Conservation (phyloP, 73 alveolate genomes). For the Tetrahymena borealis region DNA sequence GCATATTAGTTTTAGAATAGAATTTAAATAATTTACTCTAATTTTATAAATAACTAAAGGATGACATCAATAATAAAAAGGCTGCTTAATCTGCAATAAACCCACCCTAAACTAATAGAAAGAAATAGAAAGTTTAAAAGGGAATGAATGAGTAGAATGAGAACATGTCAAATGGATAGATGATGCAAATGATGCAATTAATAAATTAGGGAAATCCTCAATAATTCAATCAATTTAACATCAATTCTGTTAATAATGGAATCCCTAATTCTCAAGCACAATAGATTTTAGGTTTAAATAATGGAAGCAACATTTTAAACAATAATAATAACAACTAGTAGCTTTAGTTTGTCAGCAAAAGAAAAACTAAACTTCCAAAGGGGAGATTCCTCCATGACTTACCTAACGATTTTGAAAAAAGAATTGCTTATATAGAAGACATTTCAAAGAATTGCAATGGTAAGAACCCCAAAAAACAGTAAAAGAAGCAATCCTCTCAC, state of each 20-base stretch:
- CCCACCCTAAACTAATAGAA: background rate
- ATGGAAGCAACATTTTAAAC: background rate
- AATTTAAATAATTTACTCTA: background rate
- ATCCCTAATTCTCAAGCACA: background rate
- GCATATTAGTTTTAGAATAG: no score
- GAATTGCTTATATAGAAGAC: background rate
- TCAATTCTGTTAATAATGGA: no score
- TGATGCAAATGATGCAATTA: background rate
- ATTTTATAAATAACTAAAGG: background rate
- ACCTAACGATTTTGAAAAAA: background rate
- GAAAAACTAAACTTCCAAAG: background rate
- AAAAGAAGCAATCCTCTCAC: background rate
- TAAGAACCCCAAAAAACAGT: background rate
- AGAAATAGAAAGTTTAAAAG: background rate
- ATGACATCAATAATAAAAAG: background rate
- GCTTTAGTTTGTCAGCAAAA: background rate
- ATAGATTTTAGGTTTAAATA: background rate
- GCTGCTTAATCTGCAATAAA: background rate
- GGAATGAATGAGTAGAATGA: background rate
- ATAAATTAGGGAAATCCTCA: background rate
- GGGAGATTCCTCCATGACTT: background rate
- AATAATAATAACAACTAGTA: background rate
- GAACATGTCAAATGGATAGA: background rate
- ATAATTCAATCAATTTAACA: no score
- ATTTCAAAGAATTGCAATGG: background rate